Evolutionary conservation across 805 yeast genomes (phyloP).

Genomic region (Metschnikowia koreensis): DNA sequence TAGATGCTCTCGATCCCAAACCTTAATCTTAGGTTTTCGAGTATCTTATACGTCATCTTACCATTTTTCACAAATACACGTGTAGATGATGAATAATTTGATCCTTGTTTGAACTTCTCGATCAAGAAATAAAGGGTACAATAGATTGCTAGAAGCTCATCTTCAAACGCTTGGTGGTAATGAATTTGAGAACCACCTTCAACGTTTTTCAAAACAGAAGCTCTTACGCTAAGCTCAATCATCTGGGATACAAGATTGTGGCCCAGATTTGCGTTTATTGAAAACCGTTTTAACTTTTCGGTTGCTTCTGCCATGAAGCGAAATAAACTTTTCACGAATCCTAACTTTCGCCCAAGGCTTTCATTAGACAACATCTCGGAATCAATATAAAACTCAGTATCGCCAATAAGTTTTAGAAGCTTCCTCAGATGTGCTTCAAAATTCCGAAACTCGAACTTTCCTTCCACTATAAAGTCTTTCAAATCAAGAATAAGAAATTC

Average conservation of each 20-base stretch:
- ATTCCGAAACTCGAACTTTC: background rate
- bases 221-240: background rate
- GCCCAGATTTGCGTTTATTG: background rate
- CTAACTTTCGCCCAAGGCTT: too few relatives aligned
- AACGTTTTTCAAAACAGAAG: background rate
- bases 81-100: too few relatives aligned
- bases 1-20: too few relatives aligned
- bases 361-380: background rate
- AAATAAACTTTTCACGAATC: too few relatives aligned
- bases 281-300: conserved; percentile 2
- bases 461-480: background rate
- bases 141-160: too few relatives aligned
- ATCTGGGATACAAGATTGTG: background rate
- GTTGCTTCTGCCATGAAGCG: background rate
- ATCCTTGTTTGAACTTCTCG: background rate
- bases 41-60: too few relatives aligned
- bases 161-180: too few relatives aligned
- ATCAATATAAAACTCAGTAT: background rate
- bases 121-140: background rate
- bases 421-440: background rate
- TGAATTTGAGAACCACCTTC: background rate
- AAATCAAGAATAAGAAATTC: too few relatives aligned
- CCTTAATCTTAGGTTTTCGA: too few relatives aligned
- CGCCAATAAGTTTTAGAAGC: background rate
- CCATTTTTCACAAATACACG: too few relatives aligned